phyloP scores from a whole-genome alignment of 305 asterid species.

The Solanum hybrid region DNA sequence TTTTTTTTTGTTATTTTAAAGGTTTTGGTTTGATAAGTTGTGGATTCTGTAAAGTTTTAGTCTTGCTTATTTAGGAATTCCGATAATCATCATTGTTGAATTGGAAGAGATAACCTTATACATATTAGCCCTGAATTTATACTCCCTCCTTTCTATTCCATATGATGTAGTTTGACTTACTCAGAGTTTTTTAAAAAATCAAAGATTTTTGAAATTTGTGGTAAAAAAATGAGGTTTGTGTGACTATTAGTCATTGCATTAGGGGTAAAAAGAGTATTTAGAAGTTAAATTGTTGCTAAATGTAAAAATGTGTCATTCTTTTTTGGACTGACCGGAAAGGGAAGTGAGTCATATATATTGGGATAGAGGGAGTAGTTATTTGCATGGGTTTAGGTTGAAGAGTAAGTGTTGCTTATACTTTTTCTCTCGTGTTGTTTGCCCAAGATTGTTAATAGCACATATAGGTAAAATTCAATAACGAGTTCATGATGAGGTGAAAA shows the following conservation, averaged over 20 bases:
- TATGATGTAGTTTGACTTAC: neutral
- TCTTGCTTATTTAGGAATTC: neutral
- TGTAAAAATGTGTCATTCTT: neutral
- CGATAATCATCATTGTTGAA: neutral
- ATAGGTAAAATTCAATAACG: neutral
- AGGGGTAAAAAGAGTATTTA: neutral
- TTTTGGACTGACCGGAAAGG: neutral
- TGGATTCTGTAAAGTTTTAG: neutral
- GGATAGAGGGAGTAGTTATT: neutral
- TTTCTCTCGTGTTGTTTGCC: neutral
- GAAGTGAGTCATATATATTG: neutral
- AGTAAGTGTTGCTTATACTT: neutral
- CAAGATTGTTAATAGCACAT: neutral
- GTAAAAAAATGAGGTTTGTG: neutral
- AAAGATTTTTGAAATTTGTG: neutral
- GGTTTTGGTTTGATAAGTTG: neutral
- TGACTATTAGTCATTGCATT: neutral
- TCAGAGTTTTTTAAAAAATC: neutral
- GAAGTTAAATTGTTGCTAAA: neutral
- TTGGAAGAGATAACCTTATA: neutral
- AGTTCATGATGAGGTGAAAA: neutral
- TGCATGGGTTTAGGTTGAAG: neutral
- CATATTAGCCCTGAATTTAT: neutral
- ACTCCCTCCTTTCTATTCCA: neutral
- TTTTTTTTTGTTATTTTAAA: neutral